Conservation (phyloP, 345 rosid genomes). For the Raphanus sativus region DNA sequence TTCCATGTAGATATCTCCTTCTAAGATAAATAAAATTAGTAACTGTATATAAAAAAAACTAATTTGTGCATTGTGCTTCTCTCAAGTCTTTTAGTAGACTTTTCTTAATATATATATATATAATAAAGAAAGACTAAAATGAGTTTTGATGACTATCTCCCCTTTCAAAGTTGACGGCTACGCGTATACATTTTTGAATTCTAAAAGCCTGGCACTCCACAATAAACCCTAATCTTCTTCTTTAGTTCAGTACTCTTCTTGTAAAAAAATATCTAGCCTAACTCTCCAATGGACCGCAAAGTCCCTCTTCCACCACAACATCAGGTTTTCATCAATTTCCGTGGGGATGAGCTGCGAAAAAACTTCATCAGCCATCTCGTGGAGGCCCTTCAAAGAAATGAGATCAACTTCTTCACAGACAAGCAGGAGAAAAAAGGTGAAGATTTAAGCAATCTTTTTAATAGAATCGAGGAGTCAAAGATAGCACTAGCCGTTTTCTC, state of each 20-base stretch:
- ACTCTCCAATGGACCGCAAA: neutral
- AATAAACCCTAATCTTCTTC: neutral
- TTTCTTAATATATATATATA: too few relatives aligned
- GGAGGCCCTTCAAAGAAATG: too few relatives aligned
- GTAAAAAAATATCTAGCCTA: neutral
- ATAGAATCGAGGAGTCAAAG: neutral
- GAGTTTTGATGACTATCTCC: neutral
- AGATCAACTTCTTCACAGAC: too few relatives aligned
- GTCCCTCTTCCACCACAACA: neutral
- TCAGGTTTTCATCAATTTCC: too few relatives aligned
- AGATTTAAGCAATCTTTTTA: too few relatives aligned
- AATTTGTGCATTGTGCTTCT: too few relatives aligned
- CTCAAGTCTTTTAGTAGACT: neutral
- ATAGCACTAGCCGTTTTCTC: neutral
- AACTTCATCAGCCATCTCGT: too few relatives aligned
- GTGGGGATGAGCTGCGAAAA: too few relatives aligned
- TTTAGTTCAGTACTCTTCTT: too few relatives aligned
- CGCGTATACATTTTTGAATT: neutral
- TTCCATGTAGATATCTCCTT: too few relatives aligned
- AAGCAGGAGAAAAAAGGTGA: neutral
- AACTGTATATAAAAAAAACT: too few relatives aligned
- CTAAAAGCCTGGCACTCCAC: neutral
- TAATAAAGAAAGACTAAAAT: neutral
- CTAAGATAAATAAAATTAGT: too few relatives aligned
- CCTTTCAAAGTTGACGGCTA: neutral